Base-by-base conservation (phyloP, 176 grass and related monocot genomes). In the Pontederia paniculata region DNA sequence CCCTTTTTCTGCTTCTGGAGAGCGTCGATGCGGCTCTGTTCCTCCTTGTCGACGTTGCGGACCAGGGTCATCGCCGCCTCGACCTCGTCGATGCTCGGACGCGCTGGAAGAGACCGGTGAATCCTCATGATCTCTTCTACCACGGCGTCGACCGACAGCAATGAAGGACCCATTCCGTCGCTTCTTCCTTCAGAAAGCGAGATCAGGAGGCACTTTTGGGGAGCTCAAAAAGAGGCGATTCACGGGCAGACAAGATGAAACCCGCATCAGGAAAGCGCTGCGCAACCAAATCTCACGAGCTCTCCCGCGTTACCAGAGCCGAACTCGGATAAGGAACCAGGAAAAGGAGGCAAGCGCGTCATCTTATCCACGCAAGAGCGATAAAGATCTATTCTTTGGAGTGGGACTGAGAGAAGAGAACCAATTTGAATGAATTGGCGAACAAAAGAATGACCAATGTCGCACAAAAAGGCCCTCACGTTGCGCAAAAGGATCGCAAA, bases 211-310 rank as follows among this genome's bases (percentile, higher is more conserved):
- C 12, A 25, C 41, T 23, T 14, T 45, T 9, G 22, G 23, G 22
- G 44, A 66, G 62, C 8, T 56, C 17, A 65, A 59, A 62, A 68
- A 58, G 58, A 52, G n/a, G 9, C 45, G 48, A 5, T 48, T 59
- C 69, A 76, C 63, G 57, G 73, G 54, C 14, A 44, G 15, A 23
- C 55, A 68, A 49, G 37, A 4, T 42, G 51, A 73, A 61, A 73
- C 23, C 25, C 60, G 55, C 50, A 73, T 73, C 62, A 37, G 48
- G 44, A 66, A 21, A 58, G 55, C 48, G 64, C 74, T 44, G 63
- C 67, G 62, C 78, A 84, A 84, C 89, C 65, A 79, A 69, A 54
- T 71, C 73, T 88, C 94, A 98, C 87, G 83, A 88, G 93, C 61
- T 68, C 67, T 67, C 58, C 54, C 11, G 16, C 48, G 37, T 73